Evolutionary conservation across 2,329 filamentous ascomycete species (phyloP).

Genomic region (Epichloe brachyelytri): DNA sequence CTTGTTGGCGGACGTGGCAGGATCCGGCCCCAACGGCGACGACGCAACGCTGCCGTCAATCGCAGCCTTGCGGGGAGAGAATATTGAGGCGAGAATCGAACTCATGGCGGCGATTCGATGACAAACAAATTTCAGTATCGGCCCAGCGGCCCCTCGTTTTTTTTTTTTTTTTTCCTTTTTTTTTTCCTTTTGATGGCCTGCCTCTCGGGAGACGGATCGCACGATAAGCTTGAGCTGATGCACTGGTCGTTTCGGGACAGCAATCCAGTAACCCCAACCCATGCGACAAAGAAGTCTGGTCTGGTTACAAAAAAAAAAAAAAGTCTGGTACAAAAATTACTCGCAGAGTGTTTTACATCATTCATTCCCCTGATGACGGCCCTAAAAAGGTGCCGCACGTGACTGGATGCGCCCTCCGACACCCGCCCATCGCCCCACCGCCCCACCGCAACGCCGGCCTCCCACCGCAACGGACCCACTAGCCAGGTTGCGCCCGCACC

Average conservation of each 20-base stretch:
- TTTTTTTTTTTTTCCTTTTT: background rate
- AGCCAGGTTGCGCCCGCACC: too few species aligned
- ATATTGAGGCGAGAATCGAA: conserved; percentile 1
- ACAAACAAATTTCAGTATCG: background rate
- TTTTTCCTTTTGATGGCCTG: background rate
- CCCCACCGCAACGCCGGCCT: too few species aligned
- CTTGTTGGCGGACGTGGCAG: background rate
- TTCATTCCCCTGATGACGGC: background rate
- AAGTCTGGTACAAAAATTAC: too few species aligned
- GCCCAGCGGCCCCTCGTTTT: background rate
- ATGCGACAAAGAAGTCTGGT: too few species aligned
- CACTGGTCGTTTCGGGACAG: too few species aligned
- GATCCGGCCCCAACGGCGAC: background rate
- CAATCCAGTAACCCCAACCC: too few species aligned
- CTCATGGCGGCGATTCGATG: conserved; percentile 1
- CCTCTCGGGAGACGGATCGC: background rate
- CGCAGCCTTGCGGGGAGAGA: conserved; percentile 2
- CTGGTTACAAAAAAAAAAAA: too few species aligned
- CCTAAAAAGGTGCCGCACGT: too few species aligned
- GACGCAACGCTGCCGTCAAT: background rate
- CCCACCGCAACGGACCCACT: too few species aligned
- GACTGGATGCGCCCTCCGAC: too few species aligned
- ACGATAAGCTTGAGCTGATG: background rate
- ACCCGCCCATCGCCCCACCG: too few species aligned
- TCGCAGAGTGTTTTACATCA: background rate